These are phyloP conservation scores for Raphanus raphanistrum DNA, from an alignment of 345 rosid species.

Conservation along the genomic window DNA sequence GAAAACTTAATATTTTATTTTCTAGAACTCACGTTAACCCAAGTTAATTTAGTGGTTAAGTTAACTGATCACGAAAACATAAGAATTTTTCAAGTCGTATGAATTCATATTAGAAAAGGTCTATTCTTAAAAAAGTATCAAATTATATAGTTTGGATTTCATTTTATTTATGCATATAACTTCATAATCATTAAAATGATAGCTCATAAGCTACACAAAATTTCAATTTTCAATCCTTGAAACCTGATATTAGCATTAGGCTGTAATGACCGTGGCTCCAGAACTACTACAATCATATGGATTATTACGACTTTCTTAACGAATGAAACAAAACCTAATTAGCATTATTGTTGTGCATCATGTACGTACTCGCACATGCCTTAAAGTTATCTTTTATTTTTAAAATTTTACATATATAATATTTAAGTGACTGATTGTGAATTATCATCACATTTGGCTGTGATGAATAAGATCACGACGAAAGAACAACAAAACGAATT, in stretches of 20 bases:
- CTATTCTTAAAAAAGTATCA: not conserved
- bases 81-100: not conserved
- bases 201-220: too few relatives aligned
- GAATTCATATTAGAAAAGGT: not conserved
- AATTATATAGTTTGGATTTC: too few relatives aligned
- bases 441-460: conserved; percentile 35
- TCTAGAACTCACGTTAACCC: too few relatives aligned
- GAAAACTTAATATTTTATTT: too few relatives aligned
- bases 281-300: not conserved
- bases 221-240: not conserved
- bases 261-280: not conserved
- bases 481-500: conserved; percentile 28
- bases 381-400: not conserved
- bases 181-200: not conserved
- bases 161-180: too few relatives aligned
- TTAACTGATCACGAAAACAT: not conserved
- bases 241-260: not conserved
- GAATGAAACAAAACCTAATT: not conserved
- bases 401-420: not conserved
- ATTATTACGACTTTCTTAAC: not conserved
- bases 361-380: conserved; percentile 7
- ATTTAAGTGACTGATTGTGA: conserved; percentile 31
- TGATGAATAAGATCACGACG: conserved; percentile 13
- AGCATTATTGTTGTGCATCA: not conserved
- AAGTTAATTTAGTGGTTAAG: not conserved